Evolutionary conservation across 805 yeast species (phyloP).

Genomic region (Nakazawaea ernobii): DNA sequence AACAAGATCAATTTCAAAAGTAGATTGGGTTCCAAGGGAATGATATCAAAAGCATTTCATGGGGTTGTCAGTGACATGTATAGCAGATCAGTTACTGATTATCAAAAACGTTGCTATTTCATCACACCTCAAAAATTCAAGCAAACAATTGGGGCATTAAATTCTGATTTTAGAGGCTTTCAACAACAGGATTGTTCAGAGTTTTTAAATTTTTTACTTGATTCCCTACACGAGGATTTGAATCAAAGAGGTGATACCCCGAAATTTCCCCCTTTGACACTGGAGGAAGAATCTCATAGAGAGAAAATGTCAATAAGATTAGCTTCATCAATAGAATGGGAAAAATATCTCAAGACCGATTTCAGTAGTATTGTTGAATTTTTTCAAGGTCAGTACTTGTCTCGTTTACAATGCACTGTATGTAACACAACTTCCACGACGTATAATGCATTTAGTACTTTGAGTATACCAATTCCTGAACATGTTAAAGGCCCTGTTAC

Average conservation of each 20-base stretch:
- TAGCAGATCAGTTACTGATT: slow-evolving; percentile 24
- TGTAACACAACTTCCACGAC: slow-evolving; percentile 81
- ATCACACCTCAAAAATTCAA: slow-evolving; percentile 64
- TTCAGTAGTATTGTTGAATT: slow-evolving; percentile 74
- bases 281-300: slow-evolving; percentile 65
- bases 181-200: slow-evolving; percentile 89
- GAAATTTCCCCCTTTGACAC: slow-evolving; percentile 52
- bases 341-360: slow-evolving; percentile 71
- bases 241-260: slow-evolving; percentile 58
- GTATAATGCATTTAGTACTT: slow-evolving; percentile 72
- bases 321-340: slow-evolving; percentile 92
- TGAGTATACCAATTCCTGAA: slow-evolving; percentile 75
- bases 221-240: slow-evolving; percentile 77
- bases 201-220: slow-evolving; percentile 68
- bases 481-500: slow-evolving; percentile 23
- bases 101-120: slow-evolving; percentile 20
- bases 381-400: slow-evolving; percentile 85
- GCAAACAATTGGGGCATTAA: slow-evolving; percentile 58
- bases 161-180: slow-evolving; percentile 54
- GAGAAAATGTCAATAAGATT: slow-evolving; percentile 70
- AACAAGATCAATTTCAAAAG: slow-evolving; percentile 69
- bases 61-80: slow-evolving; percentile 51
- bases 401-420: slow-evolving; percentile 66
- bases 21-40: slow-evolving; percentile 75
- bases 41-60: slow-evolving; percentile 64